Percentiles rank a stretch among this genome's conserved stretches.
These are phyloP conservation scores for Monosporozyma aerobia DNA, from an alignment of 805 yeast species.

Conservation along the genomic window DNA sequence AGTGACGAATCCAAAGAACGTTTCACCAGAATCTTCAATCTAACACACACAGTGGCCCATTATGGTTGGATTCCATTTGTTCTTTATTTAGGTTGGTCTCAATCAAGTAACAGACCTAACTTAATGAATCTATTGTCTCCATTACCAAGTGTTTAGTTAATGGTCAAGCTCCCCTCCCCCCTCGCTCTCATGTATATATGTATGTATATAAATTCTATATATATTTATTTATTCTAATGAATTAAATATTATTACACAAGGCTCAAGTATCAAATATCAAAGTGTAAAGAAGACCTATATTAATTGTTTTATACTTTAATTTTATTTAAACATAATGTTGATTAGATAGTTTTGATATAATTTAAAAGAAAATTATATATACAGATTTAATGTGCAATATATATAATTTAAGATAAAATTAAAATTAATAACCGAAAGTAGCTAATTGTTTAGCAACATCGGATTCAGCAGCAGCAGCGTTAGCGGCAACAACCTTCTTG, in stretches of 20 bases:
- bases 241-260: neutral
- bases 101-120: constrained; percentile 76
- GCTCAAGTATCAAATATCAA: no score
- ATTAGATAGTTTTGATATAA: constrained; percentile 2
- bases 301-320: constrained; percentile 1
- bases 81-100: constrained; percentile 79
- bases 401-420: constrained; percentile 9
- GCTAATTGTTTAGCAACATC: constrained; percentile 91
- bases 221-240: neutral
- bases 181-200: constrained; percentile 1
- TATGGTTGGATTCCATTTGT: constrained; percentile 97
- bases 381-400: constrained; percentile 7
- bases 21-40: constrained; percentile 68
- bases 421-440: constrained; percentile 87
- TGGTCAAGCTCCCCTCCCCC: no score
- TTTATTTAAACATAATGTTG: neutral
- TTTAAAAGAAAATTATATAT: constrained; percentile 7
- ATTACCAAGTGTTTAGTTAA: constrained; percentile 28
- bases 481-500: constrained; percentile 85
- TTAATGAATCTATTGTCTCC: constrained; percentile 42
- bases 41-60: constrained; percentile 81
- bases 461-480: constrained; percentile 78
- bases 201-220: neutral
- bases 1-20: constrained; percentile 59
- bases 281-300: no score